Evolutionary conservation across 192 early-diverging fungal genomes (phyloP).

Genomic region (Entomortierella beljakovae): DNA sequence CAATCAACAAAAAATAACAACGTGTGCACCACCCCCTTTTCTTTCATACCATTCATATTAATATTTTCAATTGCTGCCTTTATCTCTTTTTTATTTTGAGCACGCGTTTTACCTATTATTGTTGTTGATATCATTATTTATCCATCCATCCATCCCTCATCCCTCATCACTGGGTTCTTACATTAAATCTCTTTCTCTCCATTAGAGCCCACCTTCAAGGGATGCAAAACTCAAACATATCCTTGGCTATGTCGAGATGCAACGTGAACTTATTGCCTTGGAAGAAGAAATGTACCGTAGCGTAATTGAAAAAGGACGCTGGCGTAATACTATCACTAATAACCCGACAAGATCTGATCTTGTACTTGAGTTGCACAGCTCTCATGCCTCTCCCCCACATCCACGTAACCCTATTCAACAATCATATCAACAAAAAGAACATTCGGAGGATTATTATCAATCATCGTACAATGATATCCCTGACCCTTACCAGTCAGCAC

Average conservation of each 20-base stretch:
- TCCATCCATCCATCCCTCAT: too few species aligned
- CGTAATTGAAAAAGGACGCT: constrained; percentile 14
- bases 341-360: constrained; percentile 19
- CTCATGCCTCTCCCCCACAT: constrained; percentile 20
- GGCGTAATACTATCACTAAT: constrained; percentile 18
- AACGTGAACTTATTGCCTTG: constrained; percentile 36
- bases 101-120: not conserved
- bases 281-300: constrained; percentile 28
- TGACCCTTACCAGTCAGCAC: not conserved
- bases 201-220: constrained; percentile 39
- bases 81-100: not conserved
- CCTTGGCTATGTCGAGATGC: constrained; percentile 38
- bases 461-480: not conserved
- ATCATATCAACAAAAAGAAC: constrained; percentile 16
- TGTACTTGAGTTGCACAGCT: constrained; percentile 26
- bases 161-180: too few species aligned
- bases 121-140: too few species aligned
- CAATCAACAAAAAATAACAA: too few species aligned
- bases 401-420: not conserved
- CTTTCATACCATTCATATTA: too few species aligned
- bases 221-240: constrained; percentile 52
- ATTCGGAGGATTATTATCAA: not conserved
- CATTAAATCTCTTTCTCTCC: not conserved
- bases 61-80: too few species aligned
- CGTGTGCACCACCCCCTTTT: too few species aligned